Evolutionary conservation across 176 grass and related monocot species (phyloP).

Genomic region (Carex pumila): DNA sequence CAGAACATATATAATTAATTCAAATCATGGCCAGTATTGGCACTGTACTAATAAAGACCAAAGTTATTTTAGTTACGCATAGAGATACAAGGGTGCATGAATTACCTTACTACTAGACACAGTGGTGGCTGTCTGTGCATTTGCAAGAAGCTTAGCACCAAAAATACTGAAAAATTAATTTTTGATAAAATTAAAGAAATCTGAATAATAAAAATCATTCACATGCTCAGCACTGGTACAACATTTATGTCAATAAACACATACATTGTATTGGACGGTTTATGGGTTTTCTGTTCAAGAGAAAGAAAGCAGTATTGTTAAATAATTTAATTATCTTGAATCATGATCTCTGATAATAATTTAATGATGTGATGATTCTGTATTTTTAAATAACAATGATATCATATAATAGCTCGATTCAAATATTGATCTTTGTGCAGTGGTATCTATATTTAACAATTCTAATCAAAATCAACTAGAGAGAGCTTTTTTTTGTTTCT

Average conservation of each 20-base stretch:
- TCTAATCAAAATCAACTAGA: too few relatives aligned
- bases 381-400: too few relatives aligned
- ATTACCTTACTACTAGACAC: slow-evolving; percentile 9
- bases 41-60: not conserved
- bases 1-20: not conserved
- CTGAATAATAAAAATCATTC: not conserved
- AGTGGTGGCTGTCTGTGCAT: slow-evolving; percentile 2
- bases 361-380: too few relatives aligned
- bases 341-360: too few relatives aligned
- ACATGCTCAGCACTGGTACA: not conserved
- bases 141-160: slow-evolving; percentile 13
- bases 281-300: slow-evolving; percentile 14
- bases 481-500: too few relatives aligned
- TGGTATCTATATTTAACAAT: too few relatives aligned
- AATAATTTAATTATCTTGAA: too few relatives aligned
- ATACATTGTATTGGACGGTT: slow-evolving; percentile 22
- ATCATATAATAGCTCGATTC: too few relatives aligned
- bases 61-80: not conserved
- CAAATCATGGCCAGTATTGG: not conserved
- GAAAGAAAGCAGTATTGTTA: not conserved
- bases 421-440: too few relatives aligned
- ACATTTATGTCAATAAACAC: not conserved
- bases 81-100: not conserved
- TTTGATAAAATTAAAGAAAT: not conserved
- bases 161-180: not conserved